phyloP scores from a whole-genome alignment of 1,284 basidiomycete genomes.

The Rhodotorula sp. region DNA sequence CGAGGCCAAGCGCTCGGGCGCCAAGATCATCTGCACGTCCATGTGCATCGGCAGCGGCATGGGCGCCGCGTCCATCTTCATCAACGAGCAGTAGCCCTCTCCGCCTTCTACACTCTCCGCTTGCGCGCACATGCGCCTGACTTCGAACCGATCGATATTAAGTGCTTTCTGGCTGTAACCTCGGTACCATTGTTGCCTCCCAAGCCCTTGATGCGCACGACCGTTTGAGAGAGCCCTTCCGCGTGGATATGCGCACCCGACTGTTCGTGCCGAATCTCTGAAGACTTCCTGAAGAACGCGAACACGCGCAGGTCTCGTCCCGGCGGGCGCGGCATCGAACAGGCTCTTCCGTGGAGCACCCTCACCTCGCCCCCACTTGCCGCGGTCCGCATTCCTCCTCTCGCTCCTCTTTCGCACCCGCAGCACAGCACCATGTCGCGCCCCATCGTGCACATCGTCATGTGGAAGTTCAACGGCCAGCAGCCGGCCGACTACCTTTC shows the following conservation, averaged over 20 bases:
- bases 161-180: background rate
- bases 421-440: constrained; percentile 6
- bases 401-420: background rate
- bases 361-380: background rate
- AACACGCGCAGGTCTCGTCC: too few species aligned
- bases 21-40: constrained; percentile 70
- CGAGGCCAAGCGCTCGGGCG: constrained; percentile 69
- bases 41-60: constrained; percentile 80
- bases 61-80: constrained; percentile 47
- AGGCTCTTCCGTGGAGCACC: background rate
- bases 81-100: constrained; percentile 2
- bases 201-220: too few species aligned
- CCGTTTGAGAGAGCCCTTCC: too few species aligned
- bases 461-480: constrained; percentile 17
- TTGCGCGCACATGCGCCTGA: background rate
- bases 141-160: background rate
- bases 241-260: too few species aligned
- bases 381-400: background rate
- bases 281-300: too few species aligned
- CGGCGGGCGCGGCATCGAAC: too few species aligned
- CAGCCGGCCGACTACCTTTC: background rate
- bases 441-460: constrained; percentile 22
- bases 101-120: background rate
- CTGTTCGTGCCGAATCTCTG: too few species aligned
- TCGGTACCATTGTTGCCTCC: background rate